Conservation (phyloP, 208 protist species). For the Acanthamoeba triangularis region DNA sequence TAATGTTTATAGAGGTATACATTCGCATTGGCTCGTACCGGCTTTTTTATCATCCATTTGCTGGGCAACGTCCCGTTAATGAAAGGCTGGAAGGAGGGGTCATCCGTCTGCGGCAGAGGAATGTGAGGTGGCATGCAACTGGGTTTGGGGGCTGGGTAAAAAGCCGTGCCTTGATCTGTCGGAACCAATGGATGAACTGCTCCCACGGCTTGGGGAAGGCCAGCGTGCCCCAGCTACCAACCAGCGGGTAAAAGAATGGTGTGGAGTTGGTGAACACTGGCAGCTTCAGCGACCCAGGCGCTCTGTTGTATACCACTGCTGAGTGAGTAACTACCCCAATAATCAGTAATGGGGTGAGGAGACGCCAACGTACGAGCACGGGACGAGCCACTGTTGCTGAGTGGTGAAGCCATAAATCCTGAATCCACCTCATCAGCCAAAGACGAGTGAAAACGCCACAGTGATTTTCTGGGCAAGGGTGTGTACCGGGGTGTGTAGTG, state of each 20-base stretch:
- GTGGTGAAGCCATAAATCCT: conserved; percentile 37
- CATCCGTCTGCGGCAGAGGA: background rate
- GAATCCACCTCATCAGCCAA: background rate
- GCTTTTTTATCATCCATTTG: background rate
- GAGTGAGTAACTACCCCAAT: too few species aligned
- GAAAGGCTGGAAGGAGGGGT: background rate
- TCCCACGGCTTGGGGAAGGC: conserved; percentile 39
- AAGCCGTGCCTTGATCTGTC: background rate
- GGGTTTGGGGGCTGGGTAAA: too few species aligned
- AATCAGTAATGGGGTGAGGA: too few species aligned
- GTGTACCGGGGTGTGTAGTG: conserved; percentile 18
- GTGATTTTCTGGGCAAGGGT: too few species aligned
- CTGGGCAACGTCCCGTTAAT: background rate
- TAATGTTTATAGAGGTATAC: too few species aligned
- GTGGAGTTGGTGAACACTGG: conserved; percentile 40
- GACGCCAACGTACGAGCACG: background rate
- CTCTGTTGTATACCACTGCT: too few species aligned
- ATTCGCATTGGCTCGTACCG: background rate
- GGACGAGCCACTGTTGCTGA: conserved; percentile 57
- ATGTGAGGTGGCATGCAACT: background rate
- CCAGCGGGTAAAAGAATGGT: conserved; percentile 48
- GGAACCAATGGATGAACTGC: conserved; percentile 56
- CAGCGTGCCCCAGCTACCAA: conserved; percentile 55
- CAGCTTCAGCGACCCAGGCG: background rate
- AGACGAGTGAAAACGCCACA: too few species aligned